A percentile compares a stretch with the other conserved stretches of the same genome.
Conservation (phyloP, 805 yeast species). For the Helenozyma rhizophorensis region DNA sequence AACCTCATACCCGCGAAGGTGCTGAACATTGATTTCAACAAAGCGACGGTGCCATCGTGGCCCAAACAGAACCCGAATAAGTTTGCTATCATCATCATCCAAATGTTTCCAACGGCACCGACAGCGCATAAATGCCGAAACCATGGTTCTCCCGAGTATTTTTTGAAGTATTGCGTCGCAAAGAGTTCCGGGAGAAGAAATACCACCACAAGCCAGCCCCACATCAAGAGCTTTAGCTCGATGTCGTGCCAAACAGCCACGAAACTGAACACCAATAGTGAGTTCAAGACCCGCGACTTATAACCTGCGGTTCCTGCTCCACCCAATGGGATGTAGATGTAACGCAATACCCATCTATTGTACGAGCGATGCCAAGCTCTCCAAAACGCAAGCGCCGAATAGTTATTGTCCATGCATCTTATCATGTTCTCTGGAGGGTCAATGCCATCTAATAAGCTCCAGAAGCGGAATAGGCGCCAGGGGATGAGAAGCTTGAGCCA, state of each 20-base stretch:
- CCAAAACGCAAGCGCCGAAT: constrained; percentile 94
- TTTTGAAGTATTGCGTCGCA: constrained; percentile 45
- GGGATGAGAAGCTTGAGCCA: constrained; percentile 94
- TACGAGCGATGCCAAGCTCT: constrained; percentile 97
- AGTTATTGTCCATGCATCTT: constrained; percentile 91
- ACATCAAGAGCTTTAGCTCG: constrained; percentile 73
- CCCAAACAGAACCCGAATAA: constrained; percentile 94
- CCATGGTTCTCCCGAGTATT: constrained; percentile 52
- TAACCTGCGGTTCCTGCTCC: constrained; percentile 42
- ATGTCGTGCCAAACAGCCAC: constrained; percentile 99
- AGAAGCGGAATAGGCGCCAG: constrained; percentile 91
- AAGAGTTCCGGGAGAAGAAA: constrained; percentile 83
- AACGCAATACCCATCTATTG: constrained; percentile 85
- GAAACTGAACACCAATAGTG: constrained; percentile 84
- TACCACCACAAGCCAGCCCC: constrained; percentile 95
- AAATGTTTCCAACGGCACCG: constrained; percentile 86
- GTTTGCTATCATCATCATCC: constrained; percentile 98
- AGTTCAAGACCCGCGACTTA: constrained; percentile 63
- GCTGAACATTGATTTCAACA: constrained; percentile 66
- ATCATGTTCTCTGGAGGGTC: constrained; percentile 99
- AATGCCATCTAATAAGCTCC: constrained; percentile 89
- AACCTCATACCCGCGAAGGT: constrained; percentile 68
- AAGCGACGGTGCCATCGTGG: constrained; percentile 68
- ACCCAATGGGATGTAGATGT: constrained; percentile 88
- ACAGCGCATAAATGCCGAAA: constrained; percentile 77